Base-by-base conservation (phyloP, 495 filamentous ascomycete species). In the Rostrohypoxylon terebratum region DNA sequence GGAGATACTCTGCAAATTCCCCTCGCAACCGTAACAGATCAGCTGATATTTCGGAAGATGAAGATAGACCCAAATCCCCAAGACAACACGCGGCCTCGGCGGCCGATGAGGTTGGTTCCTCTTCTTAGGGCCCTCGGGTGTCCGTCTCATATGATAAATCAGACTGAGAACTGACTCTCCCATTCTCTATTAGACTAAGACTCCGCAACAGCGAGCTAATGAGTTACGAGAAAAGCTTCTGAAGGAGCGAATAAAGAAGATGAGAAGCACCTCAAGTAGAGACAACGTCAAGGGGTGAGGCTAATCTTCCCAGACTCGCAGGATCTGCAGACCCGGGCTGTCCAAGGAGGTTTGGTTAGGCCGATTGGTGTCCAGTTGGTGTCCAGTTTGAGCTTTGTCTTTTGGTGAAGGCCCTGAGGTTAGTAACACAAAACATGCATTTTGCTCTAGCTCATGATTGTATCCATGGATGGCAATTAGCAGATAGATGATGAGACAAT, bases 181-280 rank as follows among this genome's bases (percentile, higher is more conserved):
- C 38, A 34, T 60, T 74, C 65, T 75, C 61, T 60, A 62, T 69
- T 77, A 82, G 81, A 80, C 75, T 21, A 82, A 79, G 75, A 78
- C 81, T 67, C 79, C 77, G 48, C 78, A 82, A 70, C 79, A 81
- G 71, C 77, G 75, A 68, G 83, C 85, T 44, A 90, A 83, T 68
- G 85, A 89, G 76, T 82, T 91, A 51, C 87, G 87, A 53, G 90
- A 93, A 80, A 88, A 81, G 75, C 81, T 92, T 61, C 84, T 92
- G 11, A 87, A 87, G 75, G 90, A 93, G 75, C 89, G 87, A 77
- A 84, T 93, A 61, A 89, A 90, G 81, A 83, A 87, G 84, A 85
- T 87, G 85, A 87, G 85, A 82, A 82, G 81, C 79, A 84, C 81
- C 76, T 83, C 81, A 78, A 82, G 77, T 72, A 79, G 81, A 74